These are phyloP conservation scores for Mycosphaerelloides madeirae DNA, from an alignment of 2,329 filamentous ascomycete species.

Conservation along the genomic window DNA sequence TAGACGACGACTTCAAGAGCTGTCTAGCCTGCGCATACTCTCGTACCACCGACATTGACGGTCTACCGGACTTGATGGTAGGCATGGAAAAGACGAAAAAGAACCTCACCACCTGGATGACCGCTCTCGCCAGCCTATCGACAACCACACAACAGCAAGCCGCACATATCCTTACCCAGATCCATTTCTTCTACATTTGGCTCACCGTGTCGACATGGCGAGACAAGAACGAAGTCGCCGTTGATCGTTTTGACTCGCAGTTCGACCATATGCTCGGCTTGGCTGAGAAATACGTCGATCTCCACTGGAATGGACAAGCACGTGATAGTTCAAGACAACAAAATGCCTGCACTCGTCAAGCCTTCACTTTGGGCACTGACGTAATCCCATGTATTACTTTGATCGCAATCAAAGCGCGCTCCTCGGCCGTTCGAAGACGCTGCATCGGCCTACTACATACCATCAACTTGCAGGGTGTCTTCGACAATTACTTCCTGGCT, in stretches of 20 bases:
- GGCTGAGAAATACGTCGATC: slow-evolving; percentile 13
- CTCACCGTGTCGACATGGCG: slow-evolving; percentile 15
- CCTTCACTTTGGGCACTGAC: slow-evolving; percentile 16
- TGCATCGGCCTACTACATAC: slow-evolving; percentile 8
- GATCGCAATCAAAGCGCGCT: slow-evolving; percentile 16
- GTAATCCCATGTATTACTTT: slow-evolving; percentile 13
- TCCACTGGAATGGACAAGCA: slow-evolving; percentile 8
- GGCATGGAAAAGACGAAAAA: slow-evolving; percentile 10
- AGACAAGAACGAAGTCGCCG: slow-evolving; percentile 10
- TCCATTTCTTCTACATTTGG: slow-evolving; percentile 19
- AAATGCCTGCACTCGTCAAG: slow-evolving; percentile 7
- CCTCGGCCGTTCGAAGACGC: slow-evolving; percentile 6
- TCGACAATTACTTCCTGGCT: slow-evolving; percentile 15
- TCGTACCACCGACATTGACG: slow-evolving; percentile 5
- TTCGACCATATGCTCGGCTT: slow-evolving; percentile 13
- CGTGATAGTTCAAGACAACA: neutral
- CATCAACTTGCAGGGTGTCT: slow-evolving; percentile 16
- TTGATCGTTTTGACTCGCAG: slow-evolving; percentile 16
- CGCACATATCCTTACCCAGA: slow-evolving; percentile 11
- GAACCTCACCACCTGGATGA: slow-evolving; percentile 14
- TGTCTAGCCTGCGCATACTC: slow-evolving; percentile 16
- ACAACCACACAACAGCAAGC: slow-evolving; percentile 5
- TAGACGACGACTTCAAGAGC: slow-evolving; percentile 16
- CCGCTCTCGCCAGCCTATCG: slow-evolving; percentile 8
- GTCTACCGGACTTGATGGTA: slow-evolving; percentile 1